Evolutionary conservation across 345 rosid genomes (phyloP), one percentile per base, ranked within the genome.

Genomic region (Hevea brasiliensis): DNA sequence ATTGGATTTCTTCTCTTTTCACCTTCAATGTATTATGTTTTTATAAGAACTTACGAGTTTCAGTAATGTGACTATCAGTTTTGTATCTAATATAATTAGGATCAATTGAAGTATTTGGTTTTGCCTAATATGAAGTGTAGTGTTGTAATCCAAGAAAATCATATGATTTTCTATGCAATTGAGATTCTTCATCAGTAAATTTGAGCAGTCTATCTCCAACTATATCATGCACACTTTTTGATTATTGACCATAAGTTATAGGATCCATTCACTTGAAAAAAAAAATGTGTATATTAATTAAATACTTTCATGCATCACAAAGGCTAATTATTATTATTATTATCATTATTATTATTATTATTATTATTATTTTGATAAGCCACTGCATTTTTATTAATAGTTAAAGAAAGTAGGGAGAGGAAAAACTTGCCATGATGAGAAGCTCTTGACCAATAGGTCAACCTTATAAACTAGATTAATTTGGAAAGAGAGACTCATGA

Each of bases 91-190:
- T 42, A 7, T 72, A 63, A 7, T 20, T 44, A 37, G 69, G 8
- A 17, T 44, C 65, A 14, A 56, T 10, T 9, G 63, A 72, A 3
- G 69, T 42, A 47, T 73, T 71, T 13, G 62, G 20, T 1, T 32
- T 32, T 32, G 74, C 86, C 67, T 87, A 85, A 14, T 7, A 8
- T 13, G 85, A 51, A 27, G 85, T 57, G 58, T 87, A 87, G 62
- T 85, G 84, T 56, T 87, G 85, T 8, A 87, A 1, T 20, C 86
- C 88, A 2, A 85, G 4, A 68, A 85, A 88, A 80, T 88, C 92
- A 41, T 35, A 72, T 1, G 92, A 84, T 35, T 82, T 82, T 60
- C 76, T 78, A 4, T 86, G 50, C 62, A 77, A 53, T 10, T 9
- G 3, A 0, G 87, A 79, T 67, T 88, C 77, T 59, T 77, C 76